A percentile compares a stretch with the other conserved stretches of the same genome.
These are phyloP conservation scores for Aspergillus hancockii DNA, from an alignment of 495 filamentous ascomycete genomes.

Conservation along the genomic window DNA sequence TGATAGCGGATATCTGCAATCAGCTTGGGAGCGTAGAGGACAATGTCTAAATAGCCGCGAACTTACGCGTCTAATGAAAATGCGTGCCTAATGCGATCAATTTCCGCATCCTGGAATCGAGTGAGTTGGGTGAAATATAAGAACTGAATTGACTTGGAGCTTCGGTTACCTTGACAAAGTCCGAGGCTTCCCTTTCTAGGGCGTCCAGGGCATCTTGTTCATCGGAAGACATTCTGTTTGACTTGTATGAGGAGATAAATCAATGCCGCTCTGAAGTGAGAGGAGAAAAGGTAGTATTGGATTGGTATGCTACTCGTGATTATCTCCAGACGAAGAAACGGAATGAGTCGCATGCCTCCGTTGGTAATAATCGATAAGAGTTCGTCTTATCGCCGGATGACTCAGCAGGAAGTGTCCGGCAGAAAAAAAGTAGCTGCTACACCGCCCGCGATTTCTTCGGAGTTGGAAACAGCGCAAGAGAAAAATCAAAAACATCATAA, in stretches of 20 bases:
- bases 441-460: conserved; percentile 23
- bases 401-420: conserved; percentile 25
- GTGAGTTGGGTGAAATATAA: conserved; percentile 8
- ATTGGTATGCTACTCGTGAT: neutral
- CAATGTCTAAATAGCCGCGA: neutral
- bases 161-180: conserved; percentile 75
- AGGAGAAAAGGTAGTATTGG: conserved; percentile 3
- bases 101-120: conserved; percentile 78
- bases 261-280: conserved; percentile 2
- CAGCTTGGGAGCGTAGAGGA: neutral
- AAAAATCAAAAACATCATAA: conserved; percentile 3
- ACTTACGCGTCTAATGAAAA: conserved; percentile 87
- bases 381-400: conserved; percentile 41
- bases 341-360: conserved; percentile 5
- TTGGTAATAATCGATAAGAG: conserved; percentile 14
- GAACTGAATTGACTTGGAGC: neutral
- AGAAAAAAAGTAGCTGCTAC: conserved; percentile 34
- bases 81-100: conserved; percentile 87
- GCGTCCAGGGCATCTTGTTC: conserved; percentile 81
- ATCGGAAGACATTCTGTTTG: conserved; percentile 48
- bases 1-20: conserved; percentile 25
- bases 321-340: neutral
- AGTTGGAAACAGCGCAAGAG: conserved; percentile 2
- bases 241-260: neutral
- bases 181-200: conserved; percentile 83